These are phyloP conservation scores for Quercus bicolor DNA, from an alignment of 306 rosid species.

Conservation along the genomic window DNA sequence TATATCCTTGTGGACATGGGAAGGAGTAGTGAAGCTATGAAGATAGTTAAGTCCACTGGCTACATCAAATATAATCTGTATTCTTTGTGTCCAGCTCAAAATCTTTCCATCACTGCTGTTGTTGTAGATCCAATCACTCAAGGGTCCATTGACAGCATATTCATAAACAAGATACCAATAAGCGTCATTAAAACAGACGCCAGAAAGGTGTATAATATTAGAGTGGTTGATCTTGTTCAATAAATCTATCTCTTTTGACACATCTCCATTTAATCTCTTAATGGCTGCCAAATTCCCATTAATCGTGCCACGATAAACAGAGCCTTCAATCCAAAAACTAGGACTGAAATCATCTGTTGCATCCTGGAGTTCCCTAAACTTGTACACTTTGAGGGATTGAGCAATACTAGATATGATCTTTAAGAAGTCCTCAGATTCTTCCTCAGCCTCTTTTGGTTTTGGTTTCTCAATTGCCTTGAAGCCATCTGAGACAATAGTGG, in stretches of 20 bases:
- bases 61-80: slow-evolving; percentile 70
- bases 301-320: slow-evolving; percentile 51
- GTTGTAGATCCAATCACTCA: slow-evolving; percentile 63
- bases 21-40: slow-evolving; percentile 64
- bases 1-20: slow-evolving; percentile 78
- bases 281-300: slow-evolving; percentile 67
- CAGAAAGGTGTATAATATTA: slow-evolving; percentile 74
- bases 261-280: slow-evolving; percentile 62
- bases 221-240: slow-evolving; percentile 68
- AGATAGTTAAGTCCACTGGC: slow-evolving; percentile 81
- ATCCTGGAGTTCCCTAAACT: slow-evolving; percentile 51
- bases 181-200: slow-evolving; percentile 67
- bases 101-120: slow-evolving; percentile 31
- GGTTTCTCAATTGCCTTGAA: slow-evolving; percentile 37
- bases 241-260: slow-evolving; percentile 60
- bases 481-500: slow-evolving; percentile 19
- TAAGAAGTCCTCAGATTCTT: slow-evolving; percentile 34
- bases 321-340: slow-evolving; percentile 49
- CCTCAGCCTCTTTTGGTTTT: slow-evolving; percentile 21
- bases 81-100: slow-evolving; percentile 67
- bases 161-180: slow-evolving; percentile 80
- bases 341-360: slow-evolving; percentile 69
- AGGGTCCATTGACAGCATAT: slow-evolving; percentile 69
- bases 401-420: slow-evolving; percentile 50
- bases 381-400: slow-evolving; percentile 62